phyloP scores from a whole-genome alignment of 1,284 basidiomycete species.

The Puccinia polysora region DNA sequence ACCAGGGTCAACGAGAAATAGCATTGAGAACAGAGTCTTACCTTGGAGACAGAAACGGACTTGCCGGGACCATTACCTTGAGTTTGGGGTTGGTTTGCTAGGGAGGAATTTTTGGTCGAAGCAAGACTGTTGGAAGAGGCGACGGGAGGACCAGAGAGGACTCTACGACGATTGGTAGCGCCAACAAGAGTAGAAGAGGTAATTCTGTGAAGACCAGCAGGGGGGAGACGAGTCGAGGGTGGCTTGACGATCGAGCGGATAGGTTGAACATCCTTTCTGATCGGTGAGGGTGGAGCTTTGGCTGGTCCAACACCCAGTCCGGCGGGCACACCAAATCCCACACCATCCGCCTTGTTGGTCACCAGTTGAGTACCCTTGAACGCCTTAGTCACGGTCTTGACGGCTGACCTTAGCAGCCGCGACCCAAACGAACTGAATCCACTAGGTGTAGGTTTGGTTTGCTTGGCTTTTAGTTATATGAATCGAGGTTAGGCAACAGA shows the following conservation, averaged over 20 bases:
- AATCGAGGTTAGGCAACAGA: too few species aligned
- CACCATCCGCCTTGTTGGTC: background rate
- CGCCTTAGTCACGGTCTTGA: slow-evolving; percentile 16
- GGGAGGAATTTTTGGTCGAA: background rate
- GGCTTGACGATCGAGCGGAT: background rate
- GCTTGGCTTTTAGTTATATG: too few species aligned
- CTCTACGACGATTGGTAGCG: background rate
- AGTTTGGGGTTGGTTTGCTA: background rate
- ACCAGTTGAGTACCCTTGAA: background rate
- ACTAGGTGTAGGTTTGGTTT: slow-evolving; percentile 9
- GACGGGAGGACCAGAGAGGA: slow-evolving; percentile 5
- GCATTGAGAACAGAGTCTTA: background rate
- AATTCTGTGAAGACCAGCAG: slow-evolving; percentile 1
- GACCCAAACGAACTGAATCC: slow-evolving; percentile 29
- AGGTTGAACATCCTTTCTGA: background rate
- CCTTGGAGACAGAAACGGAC: background rate
- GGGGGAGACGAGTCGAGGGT: slow-evolving; percentile 5
- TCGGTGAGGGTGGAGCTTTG: slow-evolving; percentile 1
- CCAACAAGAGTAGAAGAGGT: background rate
- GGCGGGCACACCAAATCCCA: slow-evolving; percentile 15
- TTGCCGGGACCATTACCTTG: background rate
- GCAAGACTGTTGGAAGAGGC: background rate
- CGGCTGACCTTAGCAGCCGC: slow-evolving; percentile 12
- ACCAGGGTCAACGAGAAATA: background rate
- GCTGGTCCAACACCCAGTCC: slow-evolving; percentile 10